Evolutionary conservation across 176 grass and related monocot species (phyloP), one percentile per base, ranked within the genome.

Genomic region (Musa troglodytarum): DNA sequence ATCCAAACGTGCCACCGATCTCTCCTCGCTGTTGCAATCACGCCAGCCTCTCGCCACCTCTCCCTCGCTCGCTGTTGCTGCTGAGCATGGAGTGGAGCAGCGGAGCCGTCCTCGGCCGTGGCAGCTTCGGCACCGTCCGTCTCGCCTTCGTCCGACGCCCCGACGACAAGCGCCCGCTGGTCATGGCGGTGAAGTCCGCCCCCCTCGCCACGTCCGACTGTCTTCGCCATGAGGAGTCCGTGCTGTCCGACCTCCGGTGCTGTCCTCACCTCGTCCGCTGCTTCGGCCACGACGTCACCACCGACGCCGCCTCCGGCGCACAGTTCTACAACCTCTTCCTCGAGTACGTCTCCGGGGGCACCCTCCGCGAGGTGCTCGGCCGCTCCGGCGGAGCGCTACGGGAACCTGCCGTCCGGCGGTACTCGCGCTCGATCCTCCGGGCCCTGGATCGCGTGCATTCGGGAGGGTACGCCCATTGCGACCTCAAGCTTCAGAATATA

Each of bases 91-190:
- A 25, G n/a, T 76, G 74, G 74, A 23, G n/a, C 4, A 65, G 74
- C 51, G 74, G 74, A 15, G 20, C 28, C 15, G 12, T 63, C 34
- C 43, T 76, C 43, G 74, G 74, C 43, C 74, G 74, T 3, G 74
- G 74, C n/a, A 76, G 74, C 74, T 76, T 76, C 59, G 74, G 43
- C 29, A 64, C 74, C 43, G 74, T 76, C 59, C 63, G 49, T 34
- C 54, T 76, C 54, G 74, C 74, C 58, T 13, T 43, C 74, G 12
- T 51, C 28, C 74, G 8, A 1, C 15, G n/a, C 19, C 1, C 9
- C 16, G 10, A 26, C 2, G 19, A 12, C 9, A 11, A 21, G 10
- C 55, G 49, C 4, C 59, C 59, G n/a, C 2, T 9, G 1, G n/a
- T 76, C 11, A 52, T 76, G 59, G 74, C 58, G 15, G 74, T 76